Conservation (phyloP, 768 basidiomycete species). For the Botryobasidium botryosum region DNA sequence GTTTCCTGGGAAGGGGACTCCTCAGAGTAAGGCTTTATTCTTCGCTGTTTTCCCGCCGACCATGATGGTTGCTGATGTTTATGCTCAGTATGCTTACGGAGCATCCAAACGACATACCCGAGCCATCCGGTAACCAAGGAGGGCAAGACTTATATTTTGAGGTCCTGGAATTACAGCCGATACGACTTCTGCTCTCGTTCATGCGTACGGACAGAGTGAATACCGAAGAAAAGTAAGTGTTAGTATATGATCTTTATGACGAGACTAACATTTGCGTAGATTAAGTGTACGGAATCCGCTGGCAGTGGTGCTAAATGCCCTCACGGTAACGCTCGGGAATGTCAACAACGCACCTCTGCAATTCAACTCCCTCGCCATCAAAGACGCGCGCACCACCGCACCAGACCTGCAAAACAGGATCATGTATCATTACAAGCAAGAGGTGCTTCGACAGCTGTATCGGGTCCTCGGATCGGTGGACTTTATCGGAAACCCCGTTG, state of each 20-base stretch:
- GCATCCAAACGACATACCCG: conserved; percentile 46
- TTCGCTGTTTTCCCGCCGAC: background rate
- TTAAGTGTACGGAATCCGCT: conserved; percentile 56
- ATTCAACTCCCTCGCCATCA: conserved; percentile 84
- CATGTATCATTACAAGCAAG: conserved; percentile 82
- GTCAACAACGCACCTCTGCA: conserved; percentile 90
- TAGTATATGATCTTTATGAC: background rate
- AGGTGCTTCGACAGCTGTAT: conserved; percentile 85
- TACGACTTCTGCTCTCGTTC: conserved; percentile 83
- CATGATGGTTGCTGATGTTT: background rate
- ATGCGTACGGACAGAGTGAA: conserved; percentile 92
- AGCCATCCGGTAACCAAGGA: conserved; percentile 42
- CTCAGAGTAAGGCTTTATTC: conserved; percentile 41
- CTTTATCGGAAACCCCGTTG: conserved; percentile 44
- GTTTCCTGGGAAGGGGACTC: conserved; percentile 68
- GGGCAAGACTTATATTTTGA: conserved; percentile 90
- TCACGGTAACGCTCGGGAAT: conserved; percentile 95
- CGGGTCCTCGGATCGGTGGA: conserved; percentile 96
- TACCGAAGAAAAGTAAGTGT: conserved; percentile 74
- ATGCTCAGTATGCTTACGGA: conserved; percentile 48
- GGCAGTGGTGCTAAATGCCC: conserved; percentile 80
- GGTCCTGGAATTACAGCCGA: conserved; percentile 84
- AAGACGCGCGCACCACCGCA: conserved; percentile 78
- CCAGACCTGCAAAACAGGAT: conserved; percentile 76
- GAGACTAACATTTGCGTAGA: conserved; percentile 10